Percentiles rank a stretch among this genome's conserved stretches.
phyloP scores from a whole-genome alignment of 441 rosid genomes.

The Erysimum cheiri region DNA sequence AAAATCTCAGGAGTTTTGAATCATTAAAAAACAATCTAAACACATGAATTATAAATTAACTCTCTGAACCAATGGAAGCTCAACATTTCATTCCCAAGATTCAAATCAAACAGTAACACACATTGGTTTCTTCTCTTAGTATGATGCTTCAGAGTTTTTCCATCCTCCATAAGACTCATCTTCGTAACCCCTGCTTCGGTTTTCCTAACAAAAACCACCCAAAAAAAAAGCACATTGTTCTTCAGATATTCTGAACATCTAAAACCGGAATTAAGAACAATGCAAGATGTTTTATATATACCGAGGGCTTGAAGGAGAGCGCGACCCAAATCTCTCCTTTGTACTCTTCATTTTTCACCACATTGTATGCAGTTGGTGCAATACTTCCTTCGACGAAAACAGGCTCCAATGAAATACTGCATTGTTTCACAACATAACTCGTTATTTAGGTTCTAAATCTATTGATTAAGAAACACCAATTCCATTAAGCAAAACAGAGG shows the following conservation, averaged over 20 bases:
- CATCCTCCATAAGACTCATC: constrained; percentile 56
- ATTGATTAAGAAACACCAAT: not conserved
- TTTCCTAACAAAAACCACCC: constrained; percentile 38
- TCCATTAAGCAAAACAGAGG: not conserved
- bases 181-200: constrained; percentile 35
- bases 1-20: constrained; percentile 5
- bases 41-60: constrained; percentile 15
- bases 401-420: constrained; percentile 59
- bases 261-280: constrained; percentile 8
- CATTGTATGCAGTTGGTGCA: constrained; percentile 58
- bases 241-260: constrained; percentile 14
- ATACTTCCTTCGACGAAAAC: constrained; percentile 56
- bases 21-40: constrained; percentile 10
- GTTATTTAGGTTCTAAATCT: not conserved
- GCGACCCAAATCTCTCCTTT: constrained; percentile 64
- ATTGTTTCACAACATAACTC: constrained; percentile 20
- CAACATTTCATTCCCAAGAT: constrained; percentile 14
- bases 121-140: constrained; percentile 34
- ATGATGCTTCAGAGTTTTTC: constrained; percentile 52
- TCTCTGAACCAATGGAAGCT: constrained; percentile 16
- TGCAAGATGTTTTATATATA: constrained; percentile 40
- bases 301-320: constrained; percentile 64
- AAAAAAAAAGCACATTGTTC: constrained; percentile 5
- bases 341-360: constrained; percentile 61
- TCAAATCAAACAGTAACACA: constrained; percentile 25